A percentile compares a stretch with the other conserved stretches of the same genome.
These are phyloP conservation scores for Ceriops zippeliana DNA, from an alignment of 345 rosid genomes.

Conservation along the genomic window DNA sequence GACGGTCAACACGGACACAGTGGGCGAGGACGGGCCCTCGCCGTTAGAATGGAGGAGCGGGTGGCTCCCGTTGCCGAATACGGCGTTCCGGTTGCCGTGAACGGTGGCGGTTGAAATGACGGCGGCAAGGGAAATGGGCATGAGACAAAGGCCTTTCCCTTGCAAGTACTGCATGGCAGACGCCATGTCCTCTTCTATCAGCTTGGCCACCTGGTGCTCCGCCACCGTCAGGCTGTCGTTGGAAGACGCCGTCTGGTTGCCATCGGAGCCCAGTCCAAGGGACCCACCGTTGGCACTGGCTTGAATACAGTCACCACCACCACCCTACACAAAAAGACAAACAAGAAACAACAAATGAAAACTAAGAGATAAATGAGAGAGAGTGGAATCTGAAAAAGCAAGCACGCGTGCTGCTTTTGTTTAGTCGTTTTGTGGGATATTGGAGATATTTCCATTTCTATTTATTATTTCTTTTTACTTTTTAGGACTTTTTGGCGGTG, in stretches of 20 bases:
- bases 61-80: slow-evolving; percentile 8
- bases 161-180: slow-evolving; percentile 98
- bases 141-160: slow-evolving; percentile 92
- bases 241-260: neutral
- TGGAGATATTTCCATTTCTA: neutral
- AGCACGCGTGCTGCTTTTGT: slow-evolving; percentile 77
- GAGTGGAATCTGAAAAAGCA: slow-evolving; percentile 51
- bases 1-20: slow-evolving; percentile 65
- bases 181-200: slow-evolving; percentile 98
- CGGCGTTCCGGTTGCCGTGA: slow-evolving; percentile 19
- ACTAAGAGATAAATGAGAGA: neutral
- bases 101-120: slow-evolving; percentile 77
- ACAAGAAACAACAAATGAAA: neutral
- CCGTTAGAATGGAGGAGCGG: slow-evolving; percentile 35
- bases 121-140: slow-evolving; percentile 94
- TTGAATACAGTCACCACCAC: slow-evolving; percentile 50
- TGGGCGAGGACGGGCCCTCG: slow-evolving; percentile 65
- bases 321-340: slow-evolving; percentile 13
- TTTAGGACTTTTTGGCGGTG: too few species aligned
- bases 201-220: slow-evolving; percentile 87
- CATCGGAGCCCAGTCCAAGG: slow-evolving; percentile 23
- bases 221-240: slow-evolving; percentile 52
- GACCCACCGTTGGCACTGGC: slow-evolving; percentile 38
- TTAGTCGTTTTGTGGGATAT: slow-evolving; percentile 49
- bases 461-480: neutral